These are phyloP conservation scores for Boletales sp. DNA, from an alignment of 768 basidiomycete species.

Conservation along the genomic window DNA sequence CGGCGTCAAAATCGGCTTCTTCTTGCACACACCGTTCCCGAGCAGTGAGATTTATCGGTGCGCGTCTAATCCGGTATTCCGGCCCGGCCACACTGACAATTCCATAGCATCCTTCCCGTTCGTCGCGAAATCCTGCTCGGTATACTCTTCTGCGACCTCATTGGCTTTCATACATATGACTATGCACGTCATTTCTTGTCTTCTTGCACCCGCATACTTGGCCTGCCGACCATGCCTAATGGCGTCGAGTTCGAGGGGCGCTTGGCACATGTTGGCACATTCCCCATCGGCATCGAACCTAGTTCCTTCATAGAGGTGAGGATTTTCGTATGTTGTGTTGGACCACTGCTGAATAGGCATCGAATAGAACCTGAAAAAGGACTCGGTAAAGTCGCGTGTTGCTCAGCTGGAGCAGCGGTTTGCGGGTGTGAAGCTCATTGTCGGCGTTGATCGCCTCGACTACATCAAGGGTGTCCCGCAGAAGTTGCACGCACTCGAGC, in stretches of 20 bases:
- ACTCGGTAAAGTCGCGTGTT: constrained; percentile 78
- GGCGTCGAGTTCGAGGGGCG: constrained; percentile 96
- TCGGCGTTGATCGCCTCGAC: constrained; percentile 96
- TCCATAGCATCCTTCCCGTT: constrained; percentile 84
- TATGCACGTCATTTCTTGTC: constrained; percentile 99
- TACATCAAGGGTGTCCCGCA: constrained; percentile 99
- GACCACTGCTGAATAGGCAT: background rate
- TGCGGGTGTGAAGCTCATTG: constrained; percentile 92
- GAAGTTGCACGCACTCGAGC: constrained; percentile 93
- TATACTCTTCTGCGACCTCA: constrained; percentile 91
- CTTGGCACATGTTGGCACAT: constrained; percentile 95
- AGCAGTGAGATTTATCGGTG: constrained; percentile 96
- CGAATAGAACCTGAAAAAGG: constrained; percentile 70
- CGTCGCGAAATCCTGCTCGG: constrained; percentile 97
- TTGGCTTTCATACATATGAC: constrained; percentile 99
- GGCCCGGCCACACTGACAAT: constrained; percentile 4
- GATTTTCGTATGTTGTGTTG: background rate
- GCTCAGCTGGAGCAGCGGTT: constrained; percentile 84
- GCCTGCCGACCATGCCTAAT: constrained; percentile 95
- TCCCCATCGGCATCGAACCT: constrained; percentile 98
- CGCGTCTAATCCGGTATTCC: constrained; percentile 26
- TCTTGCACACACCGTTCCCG: constrained; percentile 97
- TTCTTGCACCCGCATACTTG: constrained; percentile 94
- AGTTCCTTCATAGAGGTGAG: constrained; percentile 80
- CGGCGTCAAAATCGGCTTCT: constrained; percentile 94